Percentiles rank a stretch among this genome's conserved stretches.
Evolutionary conservation across 495 filamentous ascomycete species (phyloP).

Genomic region (Apiosordaria backusii): DNA sequence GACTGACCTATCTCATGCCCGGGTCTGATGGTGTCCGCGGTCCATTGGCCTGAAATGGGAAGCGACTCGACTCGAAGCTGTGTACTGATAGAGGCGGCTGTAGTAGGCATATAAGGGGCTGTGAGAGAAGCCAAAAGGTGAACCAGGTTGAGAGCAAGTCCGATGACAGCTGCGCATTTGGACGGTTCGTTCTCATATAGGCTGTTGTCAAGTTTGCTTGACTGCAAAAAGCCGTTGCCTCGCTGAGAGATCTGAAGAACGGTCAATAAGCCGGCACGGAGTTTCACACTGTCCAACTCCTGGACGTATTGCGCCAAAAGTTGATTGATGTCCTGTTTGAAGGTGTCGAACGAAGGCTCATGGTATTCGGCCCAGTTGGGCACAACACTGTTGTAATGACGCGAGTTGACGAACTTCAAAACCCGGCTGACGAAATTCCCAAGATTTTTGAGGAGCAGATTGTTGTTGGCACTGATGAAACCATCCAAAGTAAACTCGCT

Average conservation of each 20-base stretch:
- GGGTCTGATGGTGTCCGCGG: slow-evolving; percentile 52
- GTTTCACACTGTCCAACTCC: slow-evolving; percentile 66
- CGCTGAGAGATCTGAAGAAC: slow-evolving; percentile 65
- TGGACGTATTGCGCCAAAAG: slow-evolving; percentile 62
- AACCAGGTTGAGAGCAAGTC: slow-evolving; percentile 71
- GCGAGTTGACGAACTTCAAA: slow-evolving; percentile 77
- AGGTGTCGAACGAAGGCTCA: slow-evolving; percentile 24
- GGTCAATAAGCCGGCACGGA: slow-evolving; percentile 65
- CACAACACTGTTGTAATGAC: slow-evolving; percentile 56
- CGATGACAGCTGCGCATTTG: slow-evolving; percentile 62
- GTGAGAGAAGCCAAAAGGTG: slow-evolving; percentile 70
- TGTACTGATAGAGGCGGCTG: slow-evolving; percentile 61
- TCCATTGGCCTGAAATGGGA: slow-evolving; percentile 60
- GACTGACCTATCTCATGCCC: slow-evolving; percentile 79
- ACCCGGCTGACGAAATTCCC: slow-evolving; percentile 90
- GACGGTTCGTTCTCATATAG: slow-evolving; percentile 41
- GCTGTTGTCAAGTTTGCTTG: slow-evolving; percentile 70
- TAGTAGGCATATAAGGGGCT: slow-evolving; percentile 77
- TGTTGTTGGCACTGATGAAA: slow-evolving; percentile 82
- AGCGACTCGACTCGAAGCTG: slow-evolving; percentile 64
- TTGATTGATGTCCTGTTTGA: neutral
- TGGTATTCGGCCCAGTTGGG: slow-evolving; percentile 54
- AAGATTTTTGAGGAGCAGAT: slow-evolving; percentile 75
- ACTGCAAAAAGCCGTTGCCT: slow-evolving; percentile 79
- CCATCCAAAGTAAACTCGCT: slow-evolving; percentile 76